Percentiles rank a stretch among this genome's conserved stretches.
phyloP scores from a whole-genome alignment of 2,329 filamentous ascomycete species.

The Dothideomycetes sp. region DNA sequence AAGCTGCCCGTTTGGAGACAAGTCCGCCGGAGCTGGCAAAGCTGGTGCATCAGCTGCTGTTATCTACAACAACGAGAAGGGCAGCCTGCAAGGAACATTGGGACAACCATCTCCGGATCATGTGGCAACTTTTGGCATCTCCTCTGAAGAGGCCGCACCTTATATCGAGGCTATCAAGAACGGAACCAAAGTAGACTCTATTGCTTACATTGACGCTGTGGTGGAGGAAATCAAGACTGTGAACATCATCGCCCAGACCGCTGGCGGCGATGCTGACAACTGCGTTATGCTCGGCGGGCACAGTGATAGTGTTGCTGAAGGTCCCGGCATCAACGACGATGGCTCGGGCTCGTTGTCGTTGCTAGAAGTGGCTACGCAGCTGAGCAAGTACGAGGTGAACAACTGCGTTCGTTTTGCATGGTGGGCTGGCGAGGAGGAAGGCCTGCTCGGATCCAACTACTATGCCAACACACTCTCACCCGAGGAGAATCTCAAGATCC shows the following conservation, averaged over 20 bases:
- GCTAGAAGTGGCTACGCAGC: constrained; percentile 47
- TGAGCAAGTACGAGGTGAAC: constrained; percentile 62
- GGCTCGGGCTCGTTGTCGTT: constrained; percentile 55
- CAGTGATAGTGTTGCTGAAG: constrained; percentile 48
- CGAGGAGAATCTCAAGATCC: constrained; percentile 46
- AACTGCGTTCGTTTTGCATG: constrained; percentile 58
- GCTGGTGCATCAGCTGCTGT: constrained; percentile 62
- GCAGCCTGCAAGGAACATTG: constrained; percentile 55
- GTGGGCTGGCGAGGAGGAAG: constrained; percentile 55
- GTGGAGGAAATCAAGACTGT: constrained; percentile 38
- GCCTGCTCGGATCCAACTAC: constrained; percentile 48
- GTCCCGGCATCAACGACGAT: constrained; percentile 69
- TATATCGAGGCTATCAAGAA: constrained; percentile 43
- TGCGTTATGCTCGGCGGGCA: constrained; percentile 50
- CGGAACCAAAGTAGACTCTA: constrained; percentile 24
- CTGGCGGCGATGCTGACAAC: constrained; percentile 47
- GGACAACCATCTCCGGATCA: constrained; percentile 37
- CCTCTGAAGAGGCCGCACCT: constrained; percentile 45
- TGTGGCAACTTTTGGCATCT: constrained; percentile 58
- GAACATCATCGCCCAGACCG: constrained; percentile 52
- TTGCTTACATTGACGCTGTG: constrained; percentile 29
- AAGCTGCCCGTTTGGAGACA: constrained; percentile 58
- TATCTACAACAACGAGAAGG: constrained; percentile 62
- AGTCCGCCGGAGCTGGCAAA: constrained; percentile 55
- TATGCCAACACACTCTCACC: constrained; percentile 42